Evolutionary conservation across 2,329 filamentous ascomycete genomes (phyloP), one percentile per base, ranked within the genome.

Genomic region (Lojkania enalia): DNA sequence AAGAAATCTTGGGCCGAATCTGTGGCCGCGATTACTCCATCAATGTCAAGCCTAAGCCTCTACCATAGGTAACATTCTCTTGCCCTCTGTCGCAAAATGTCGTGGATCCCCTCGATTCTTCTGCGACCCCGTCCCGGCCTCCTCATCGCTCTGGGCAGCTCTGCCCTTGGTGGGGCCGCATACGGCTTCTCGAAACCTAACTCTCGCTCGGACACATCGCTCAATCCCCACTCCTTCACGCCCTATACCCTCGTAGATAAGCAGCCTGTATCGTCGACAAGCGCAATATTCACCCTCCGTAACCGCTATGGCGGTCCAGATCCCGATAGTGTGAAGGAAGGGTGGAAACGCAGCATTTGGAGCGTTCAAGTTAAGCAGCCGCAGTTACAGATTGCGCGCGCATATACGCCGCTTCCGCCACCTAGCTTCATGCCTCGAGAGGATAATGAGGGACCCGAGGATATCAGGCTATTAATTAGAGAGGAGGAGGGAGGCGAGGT

Each of bases 311-410:
- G 55, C n/a, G 48, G 41, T 2, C 44, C 58, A 2, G 62, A 68
- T n/a, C 51, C 57, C 3, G 58, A 67, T 9, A 61, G 56, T 37
- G 53, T 69, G 4, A 58, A 55, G 25, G 61, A 71, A 21, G 59
- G 57, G 13, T 85, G 83, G 81, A 69, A 71, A 32, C 76, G 81
- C 44, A 86, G 87, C 3, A 78, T 95, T 31, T 95, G 90, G 87
- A 90, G 86, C 51, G 86, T 97, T 23, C 87, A 96, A 74, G 84
- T 96, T 63, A 96, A 95, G 73, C 94, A 97, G 72, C 94, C 94
- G 2, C 85, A 96, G 67, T 73, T 97, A 45, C 91, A 96, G 71
- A 95, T 99, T 57, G 88, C 89, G 32, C 77, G 94, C 50, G 85
- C 90, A 46, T 99, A 99, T 71, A 97, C 94, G 3, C 90, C 92